Evolutionary conservation across 2,329 filamentous ascomycete species (phyloP), one percentile per base, ranked within the genome.

Genomic region (Venturia carpophila): DNA sequence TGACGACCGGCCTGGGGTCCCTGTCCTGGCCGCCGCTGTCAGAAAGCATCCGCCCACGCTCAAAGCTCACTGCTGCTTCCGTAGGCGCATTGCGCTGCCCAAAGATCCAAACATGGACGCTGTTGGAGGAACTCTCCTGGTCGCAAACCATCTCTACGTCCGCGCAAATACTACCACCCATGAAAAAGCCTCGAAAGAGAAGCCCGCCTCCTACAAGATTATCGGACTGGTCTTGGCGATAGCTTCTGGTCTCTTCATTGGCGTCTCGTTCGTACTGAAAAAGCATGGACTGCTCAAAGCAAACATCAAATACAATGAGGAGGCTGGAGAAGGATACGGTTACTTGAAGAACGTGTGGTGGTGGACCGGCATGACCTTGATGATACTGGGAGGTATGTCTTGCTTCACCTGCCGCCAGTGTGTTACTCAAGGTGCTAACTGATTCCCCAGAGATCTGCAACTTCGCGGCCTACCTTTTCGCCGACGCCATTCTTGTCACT

Each of bases 261-360:
- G 94, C 64, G 83, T 89, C 17, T 97, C 93, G 0, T 99, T 97
- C 75, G 92, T 97, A 37, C 79, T 99, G 72, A 97, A 97, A 78
- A 99, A 99, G 79, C 83, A 90, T 67, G 94, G 94, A 5, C 78
- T 99, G 70, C 82, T 99, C 67, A 92, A 87, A 75, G 93, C 94
- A 62, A 99, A 97, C 76, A 87, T 90, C 71, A 97, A 97, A 76
- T 97, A 97, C 80, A 89, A 96, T 68, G 92, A 97, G 77, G 91
- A 90, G 69, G 92, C 94, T 0, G 94, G 94, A 67, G 93, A 97
- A 76, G 94, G 94, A 65, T 97, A 97, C 75, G 92, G 93, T 68
- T 99, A 97, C 75, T 85, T 99, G 71, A 96, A 96, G 79, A 97
- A 97, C 72, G 81, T 81, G 24, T 96, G 84, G 80, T 99, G 94